Base-by-base conservation (phyloP, 306 rosid species). In the Ammopiptanthus mongolicus region DNA sequence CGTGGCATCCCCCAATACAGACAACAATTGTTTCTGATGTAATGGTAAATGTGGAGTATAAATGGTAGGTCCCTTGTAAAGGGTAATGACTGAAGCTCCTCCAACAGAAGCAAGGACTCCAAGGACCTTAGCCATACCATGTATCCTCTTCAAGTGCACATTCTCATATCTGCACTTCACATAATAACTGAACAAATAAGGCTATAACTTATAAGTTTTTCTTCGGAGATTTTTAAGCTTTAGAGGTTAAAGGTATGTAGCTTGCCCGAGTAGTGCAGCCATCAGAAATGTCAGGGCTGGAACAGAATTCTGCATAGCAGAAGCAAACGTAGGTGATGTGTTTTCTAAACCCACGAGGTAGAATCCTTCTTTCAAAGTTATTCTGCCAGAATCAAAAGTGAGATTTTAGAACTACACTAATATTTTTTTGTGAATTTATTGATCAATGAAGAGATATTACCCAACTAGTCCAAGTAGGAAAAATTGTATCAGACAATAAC, bases 251-350 rank as follows among this genome's bases (percentile, higher is more conserved):
- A 25, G 77, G 63, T 52, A 47, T 67, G 13, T 47, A 41, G 14
- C 85, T 81, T 85, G 86, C 93, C 96, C 73, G 76, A 88, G 84
- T 18, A 87, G 6, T 0, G 60, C 88, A 12, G 97, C 90, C 89
- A 92, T 83, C 48, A 92, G 89, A 76, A 90, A 90, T n/a, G 97
- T 92, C 13, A 89, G 81, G 44, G 97, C 96, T 3, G 97, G 97
- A 71, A 89, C 86, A 10, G 89, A 77, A 56, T 91, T 91, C 72
- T 91, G 93, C 87, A 82, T 89, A 36, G 88, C 88, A 13, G 90
- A 77, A 28, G 93, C 91, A 73, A 91, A 89, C 3, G 96, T 87
- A 2, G 97, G 93, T 3, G 97, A 90, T 15, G 97, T 86, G 57
- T 82, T 82, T 14, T 86, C 88, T 84, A 92, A 69, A 11, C 97